Evolutionary conservation across 306 rosid genomes (phyloP).

Genomic region (Biancaea sappan): DNA sequence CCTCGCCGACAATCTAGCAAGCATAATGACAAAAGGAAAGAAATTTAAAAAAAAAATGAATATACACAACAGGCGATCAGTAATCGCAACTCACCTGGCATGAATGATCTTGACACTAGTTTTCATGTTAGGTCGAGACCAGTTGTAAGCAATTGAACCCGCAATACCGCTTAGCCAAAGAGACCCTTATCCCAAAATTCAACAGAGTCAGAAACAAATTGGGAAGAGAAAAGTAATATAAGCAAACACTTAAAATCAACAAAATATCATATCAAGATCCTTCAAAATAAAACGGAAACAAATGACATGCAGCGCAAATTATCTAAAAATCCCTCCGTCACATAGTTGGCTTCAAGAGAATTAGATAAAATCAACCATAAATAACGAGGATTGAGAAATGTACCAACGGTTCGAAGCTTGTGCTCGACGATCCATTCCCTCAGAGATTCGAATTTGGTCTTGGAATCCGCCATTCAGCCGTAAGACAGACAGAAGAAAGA

Average conservation of each 20-base stretch:
- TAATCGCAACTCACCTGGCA: constrained; percentile 58
- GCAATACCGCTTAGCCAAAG: constrained; percentile 88
- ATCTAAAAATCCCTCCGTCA: background rate
- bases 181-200: constrained; percentile 51
- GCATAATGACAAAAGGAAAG: background rate
- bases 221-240: background rate
- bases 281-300: background rate
- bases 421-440: constrained; percentile 87
- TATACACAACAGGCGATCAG: background rate
- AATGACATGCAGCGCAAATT: background rate
- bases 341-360: background rate
- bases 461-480: constrained; percentile 67
- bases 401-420: constrained; percentile 96
- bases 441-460: constrained; percentile 56
- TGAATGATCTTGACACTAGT: constrained; percentile 93
- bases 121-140: constrained; percentile 97
- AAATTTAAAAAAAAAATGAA: background rate
- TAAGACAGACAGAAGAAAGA: background rate
- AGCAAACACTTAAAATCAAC: background rate
- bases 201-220: background rate
- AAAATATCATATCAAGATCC: background rate
- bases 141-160: constrained; percentile 90
- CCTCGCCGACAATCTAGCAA: background rate
- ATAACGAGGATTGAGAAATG: background rate
- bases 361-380: background rate